Base-by-base conservation (phyloP, 768 basidiomycete genomes). In the Boletus tomentosulus region DNA sequence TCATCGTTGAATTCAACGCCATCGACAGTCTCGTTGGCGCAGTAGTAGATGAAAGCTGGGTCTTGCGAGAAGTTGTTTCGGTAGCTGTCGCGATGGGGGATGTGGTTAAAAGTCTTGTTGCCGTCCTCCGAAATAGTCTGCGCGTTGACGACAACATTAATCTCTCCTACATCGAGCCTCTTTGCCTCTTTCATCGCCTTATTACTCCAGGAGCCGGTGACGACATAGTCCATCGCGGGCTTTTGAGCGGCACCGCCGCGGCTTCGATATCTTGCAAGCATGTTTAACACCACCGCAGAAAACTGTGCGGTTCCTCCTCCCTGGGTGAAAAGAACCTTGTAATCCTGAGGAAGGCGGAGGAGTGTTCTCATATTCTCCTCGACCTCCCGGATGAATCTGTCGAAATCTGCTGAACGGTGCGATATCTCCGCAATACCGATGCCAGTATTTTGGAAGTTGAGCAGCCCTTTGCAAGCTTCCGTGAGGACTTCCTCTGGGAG, bases 21-120 rank as follows among this genome's bases (percentile, higher is more conserved):
- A 61, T 96, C 87, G 54, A 98, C 89, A 13, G 97, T 99, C 76
- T 99, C 97, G 77, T 99, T 99, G 71, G 97, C 97, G 80, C 97
- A 99, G 75, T 97, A 98, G 75, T 96, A 98, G 55, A 98, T 86
- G 61, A 95, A 80, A 27, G 89, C 95, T 13, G 96, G 86, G 66
- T 85, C 80, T n/a, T 72, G 57, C 8, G 88, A 87, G 75, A 98
- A 92, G 10, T 72, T 67, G 25, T 63, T 48, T 46, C n/a, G 54
- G 79, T 88, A 98, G 50, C 79, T 78, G 50, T 76, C 72, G 66
- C 82, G 84, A 11, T 84, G 74, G 9, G 97, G 94, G 66, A 98
- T 83, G 57, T 80, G 83, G 60, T 92, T 86, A 71, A 87, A 90
- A 0, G 84, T 75, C 66, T 87, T 76, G 67, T 86, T 82, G 33